These are phyloP conservation scores for Casaregolazyma suthepensis DNA, from an alignment of 1,139 yeast species.

Conservation along the genomic window DNA sequence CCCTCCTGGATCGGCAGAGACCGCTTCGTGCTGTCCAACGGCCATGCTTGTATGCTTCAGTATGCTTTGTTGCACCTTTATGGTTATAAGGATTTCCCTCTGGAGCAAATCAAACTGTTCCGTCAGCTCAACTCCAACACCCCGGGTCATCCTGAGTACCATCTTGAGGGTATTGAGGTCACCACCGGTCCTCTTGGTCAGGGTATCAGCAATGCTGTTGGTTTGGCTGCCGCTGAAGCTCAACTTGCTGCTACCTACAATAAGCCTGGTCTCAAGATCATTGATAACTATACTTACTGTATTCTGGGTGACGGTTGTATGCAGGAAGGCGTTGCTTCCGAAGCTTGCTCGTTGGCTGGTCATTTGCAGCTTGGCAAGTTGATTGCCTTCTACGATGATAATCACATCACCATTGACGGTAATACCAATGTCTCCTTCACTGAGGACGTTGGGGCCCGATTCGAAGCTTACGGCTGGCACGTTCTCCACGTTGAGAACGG, in stretches of 20 bases:
- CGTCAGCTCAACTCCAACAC: constrained; percentile 89
- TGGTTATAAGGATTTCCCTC: constrained; percentile 65
- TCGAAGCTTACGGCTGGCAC: constrained; percentile 95
- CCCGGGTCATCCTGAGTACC: constrained; percentile 93
- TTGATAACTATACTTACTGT: constrained; percentile 70
- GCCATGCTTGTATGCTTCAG: constrained; percentile 92
- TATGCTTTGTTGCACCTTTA: constrained; percentile 80
- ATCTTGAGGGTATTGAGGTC: constrained; percentile 84
- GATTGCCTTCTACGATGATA: constrained; percentile 95
- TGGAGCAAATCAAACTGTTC: constrained; percentile 86
- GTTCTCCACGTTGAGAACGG: constrained; percentile 72
- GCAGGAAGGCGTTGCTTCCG: constrained; percentile 97
- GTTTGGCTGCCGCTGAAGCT: constrained; percentile 91
- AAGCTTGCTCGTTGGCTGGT: constrained; percentile 93
- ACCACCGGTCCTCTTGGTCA: constrained; percentile 99
- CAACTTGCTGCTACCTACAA: constrained; percentile 91
- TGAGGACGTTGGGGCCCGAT: constrained; percentile 83
- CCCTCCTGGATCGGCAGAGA: constrained; percentile 94
- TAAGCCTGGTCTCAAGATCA: constrained; percentile 64
- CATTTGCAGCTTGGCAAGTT: constrained; percentile 91
- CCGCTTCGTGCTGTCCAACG: constrained; percentile 91
- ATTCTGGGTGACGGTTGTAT: constrained; percentile 98
- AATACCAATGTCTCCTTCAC: constrained; percentile 86
- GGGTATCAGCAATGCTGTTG: constrained; percentile 96
- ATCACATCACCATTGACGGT: constrained; percentile 97